Base-by-base conservation (phyloP, 305 asterid genomes). In the Stenogyne calaminthoides region DNA sequence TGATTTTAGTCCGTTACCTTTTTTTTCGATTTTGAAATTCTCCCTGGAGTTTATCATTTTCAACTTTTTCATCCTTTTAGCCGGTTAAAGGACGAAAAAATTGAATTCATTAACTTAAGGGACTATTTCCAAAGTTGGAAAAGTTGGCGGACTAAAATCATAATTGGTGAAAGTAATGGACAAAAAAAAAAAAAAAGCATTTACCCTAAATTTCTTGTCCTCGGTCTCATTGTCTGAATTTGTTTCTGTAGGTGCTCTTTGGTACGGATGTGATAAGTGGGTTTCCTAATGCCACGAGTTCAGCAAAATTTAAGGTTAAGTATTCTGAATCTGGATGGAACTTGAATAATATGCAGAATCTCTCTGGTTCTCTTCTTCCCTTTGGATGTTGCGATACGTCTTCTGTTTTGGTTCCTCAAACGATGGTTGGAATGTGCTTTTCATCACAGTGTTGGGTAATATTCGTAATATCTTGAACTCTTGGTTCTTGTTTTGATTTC, bases 391-490 rank as follows among this genome's bases (percentile, higher is more conserved):
- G 70, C 32, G 65, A 54, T 25, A 81, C 63, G 71, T 82, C 93
- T 74, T 19, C 82, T 44, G 54, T 80, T 60, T 80, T 82, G 44
- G 67, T 61, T 78, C 95, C 98, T 44, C 89, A 79, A 52, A 77
- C 83, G 72, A 84, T 64, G 73, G 9, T 91, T 54, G 99, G 96
- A 68, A 90, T 88, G 97, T 92, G 99, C 87, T 90, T 95, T 77
- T 81, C 96, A 54, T 88, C 99, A 9, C 83, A 72, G 66, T 84
- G 83, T 58, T 95, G 99, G 99, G 99, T 95, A 85, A 80, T 93
- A 73, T 76, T 55, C 66, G 55, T 16, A 74, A 63, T 51, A 7
- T 72, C 34, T 64, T 69, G 39, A 47, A 56, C 52, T 27, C 58
- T 70, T 72, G 34, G 60, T n/a, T 49, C 14, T 59, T 47, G 12